phyloP scores from a whole-genome alignment of 2,329 filamentous ascomycete species.

The Colletotrichum sp. region DNA sequence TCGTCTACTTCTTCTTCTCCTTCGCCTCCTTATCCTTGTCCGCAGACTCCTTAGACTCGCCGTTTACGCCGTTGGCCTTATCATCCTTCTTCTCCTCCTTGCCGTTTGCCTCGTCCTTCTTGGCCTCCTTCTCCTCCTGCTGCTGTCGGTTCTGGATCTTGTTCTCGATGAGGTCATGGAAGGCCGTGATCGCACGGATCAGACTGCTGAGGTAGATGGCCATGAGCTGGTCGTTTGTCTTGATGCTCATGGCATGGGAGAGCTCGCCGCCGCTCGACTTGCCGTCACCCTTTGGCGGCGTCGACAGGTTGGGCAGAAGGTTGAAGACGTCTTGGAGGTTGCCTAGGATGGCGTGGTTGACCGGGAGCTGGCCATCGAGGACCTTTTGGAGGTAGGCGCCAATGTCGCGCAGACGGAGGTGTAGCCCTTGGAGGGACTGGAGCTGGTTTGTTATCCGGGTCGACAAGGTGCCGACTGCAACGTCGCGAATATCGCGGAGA shows the following conservation, averaged over 20 bases:
- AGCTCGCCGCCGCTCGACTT: conserved; percentile 78
- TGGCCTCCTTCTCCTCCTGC: conserved; percentile 92
- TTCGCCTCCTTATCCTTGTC: conserved; percentile 56
- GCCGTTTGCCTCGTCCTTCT: conserved; percentile 72
- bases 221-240: conserved; percentile 99
- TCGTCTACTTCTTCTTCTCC: conserved; percentile 52
- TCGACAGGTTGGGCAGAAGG: conserved; percentile 92
- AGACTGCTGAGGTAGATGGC: conserved; percentile 96
- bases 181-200: conserved; percentile 96
- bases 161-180: conserved; percentile 99
- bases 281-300: conserved; percentile 75
- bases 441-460: conserved; percentile 97
- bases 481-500: conserved; percentile 95
- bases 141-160: conserved; percentile 99
- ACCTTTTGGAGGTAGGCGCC: conserved; percentile 96
- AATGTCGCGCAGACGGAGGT: conserved; percentile 93
- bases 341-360: conserved; percentile 96
- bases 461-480: conserved; percentile 94
- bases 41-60: conserved; percentile 52
- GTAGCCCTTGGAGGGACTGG: conserved; percentile 94
- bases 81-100: conserved; percentile 65
- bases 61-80: conserved; percentile 41
- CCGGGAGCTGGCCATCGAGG: conserved; percentile 86
- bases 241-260: conserved; percentile 96
- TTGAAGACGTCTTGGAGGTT: conserved; percentile 99